Base-by-base conservation (phyloP, 257 asterid species). In the Rauvolfia tetraphylla region DNA sequence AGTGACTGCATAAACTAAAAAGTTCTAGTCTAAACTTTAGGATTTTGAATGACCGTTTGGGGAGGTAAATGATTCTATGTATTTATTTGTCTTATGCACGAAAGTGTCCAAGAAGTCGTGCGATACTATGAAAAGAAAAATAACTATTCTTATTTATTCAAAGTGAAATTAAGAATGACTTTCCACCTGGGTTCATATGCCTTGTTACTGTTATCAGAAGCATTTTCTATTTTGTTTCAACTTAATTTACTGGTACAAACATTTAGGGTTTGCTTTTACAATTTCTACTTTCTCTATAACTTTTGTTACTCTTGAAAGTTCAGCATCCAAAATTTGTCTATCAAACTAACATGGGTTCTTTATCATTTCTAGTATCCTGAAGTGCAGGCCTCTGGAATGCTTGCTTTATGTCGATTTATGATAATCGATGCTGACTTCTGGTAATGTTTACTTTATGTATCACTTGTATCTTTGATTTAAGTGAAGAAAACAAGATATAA, bases 341-440 rank as follows among this genome's bases (percentile, higher is more conserved):
- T 14, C 20, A 33, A 36, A 79, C 85, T 87, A 79, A 84, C 56
- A 53, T 80, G 81, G 73, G 59, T 75, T 75, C 79, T 78, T 74
- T 53, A 63, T 79, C 79, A 77, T 71, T 83, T 86, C 62, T 81
- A 95, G 99, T 80, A 87, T 84, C 96, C 98, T 75, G 89, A 87
- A 82, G 84, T 95, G 76, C 99, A 95, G 88, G 88, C 93, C 69
- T 88, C 98, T 78, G 99, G 92, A 87, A 95, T 91, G 98, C 97
- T 91, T 83, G 92, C 99, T 69, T 84, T 95, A 77, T 92, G 97
- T 84, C 91, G 89, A 72, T 83, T 95, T 68, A 95, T 95, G 99
- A 89, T 95, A 75, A 89, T 91, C 53, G 99, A 95, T 81, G 91
- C 96, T 36, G 88, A 89, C 74, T 95, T 91, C 91, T 95, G 99